phyloP scores from a whole-genome alignment of 805 yeast genomes.

The Teunomyces cretensis region DNA sequence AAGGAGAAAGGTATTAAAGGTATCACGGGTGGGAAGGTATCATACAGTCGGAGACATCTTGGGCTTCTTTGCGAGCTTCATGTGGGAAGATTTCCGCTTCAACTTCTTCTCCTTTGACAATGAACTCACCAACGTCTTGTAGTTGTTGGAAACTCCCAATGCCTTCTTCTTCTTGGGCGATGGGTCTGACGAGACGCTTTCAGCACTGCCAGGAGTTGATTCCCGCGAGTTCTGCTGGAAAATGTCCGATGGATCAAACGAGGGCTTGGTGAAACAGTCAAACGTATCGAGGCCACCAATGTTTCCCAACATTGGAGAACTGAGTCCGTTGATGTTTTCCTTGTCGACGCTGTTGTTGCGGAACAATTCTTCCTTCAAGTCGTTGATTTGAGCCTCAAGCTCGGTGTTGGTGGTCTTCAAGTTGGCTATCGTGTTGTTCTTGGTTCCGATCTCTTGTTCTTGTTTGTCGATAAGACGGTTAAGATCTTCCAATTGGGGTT shows the following conservation, averaged over 20 bases:
- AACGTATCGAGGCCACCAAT: conserved; percentile 5
- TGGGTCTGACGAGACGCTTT: background rate
- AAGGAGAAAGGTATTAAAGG: background rate
- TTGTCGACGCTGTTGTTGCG: conserved; percentile 1
- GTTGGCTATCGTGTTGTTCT: background rate
- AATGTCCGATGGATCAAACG: conserved; percentile 8
- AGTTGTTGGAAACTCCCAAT: conserved; percentile 10
- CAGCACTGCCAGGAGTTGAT: background rate
- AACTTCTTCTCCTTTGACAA: conserved; percentile 12
- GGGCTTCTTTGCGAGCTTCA: conserved; percentile 3
- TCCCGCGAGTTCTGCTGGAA: conserved; percentile 5
- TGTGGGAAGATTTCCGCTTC: conserved; percentile 5
- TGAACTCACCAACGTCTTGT: conserved; percentile 9
- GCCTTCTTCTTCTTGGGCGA: conserved; percentile 5
- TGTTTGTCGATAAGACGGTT: conserved; percentile 3
- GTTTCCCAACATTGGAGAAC: no score
- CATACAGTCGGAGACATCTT: background rate
- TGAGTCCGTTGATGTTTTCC: no score
- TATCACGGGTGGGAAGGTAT: background rate
- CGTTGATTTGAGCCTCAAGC: background rate
- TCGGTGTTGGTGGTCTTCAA: background rate
- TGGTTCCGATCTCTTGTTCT: conserved; percentile 1
- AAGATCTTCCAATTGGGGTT: conserved; percentile 1
- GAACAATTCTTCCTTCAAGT: conserved; percentile 2
- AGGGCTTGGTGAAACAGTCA: background rate